Base-by-base conservation (phyloP, 23 red algal species). In the Agarophyton chilense region DNA sequence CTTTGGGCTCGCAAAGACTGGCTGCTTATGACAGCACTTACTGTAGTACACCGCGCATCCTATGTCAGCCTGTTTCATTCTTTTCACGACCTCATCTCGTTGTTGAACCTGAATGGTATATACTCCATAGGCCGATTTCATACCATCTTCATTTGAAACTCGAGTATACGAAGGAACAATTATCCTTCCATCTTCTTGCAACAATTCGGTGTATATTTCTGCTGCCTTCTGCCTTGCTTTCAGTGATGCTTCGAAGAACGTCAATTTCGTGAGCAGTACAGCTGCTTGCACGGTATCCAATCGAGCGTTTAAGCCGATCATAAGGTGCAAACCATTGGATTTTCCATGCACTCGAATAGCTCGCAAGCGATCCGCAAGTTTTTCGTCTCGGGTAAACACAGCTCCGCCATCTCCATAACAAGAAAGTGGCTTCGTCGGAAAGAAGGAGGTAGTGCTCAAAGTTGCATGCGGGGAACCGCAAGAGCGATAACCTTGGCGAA, bases 361-460 rank as follows among this genome's bases (percentile, higher is more conserved):
- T 19, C 83, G 36, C 28, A 95, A 24, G 25, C 43, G 29, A 46
- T 54, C 76, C 18, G 83, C 83, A n/a, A 95, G 49, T 41, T 77
- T 51, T 76, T 56, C 47, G 43, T 95, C 75, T 4, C 72, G 44
- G 43, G 83, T 88, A 66, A 95, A 95, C 22, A 95, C 83, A 72
- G 92, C 92, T 19, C 92, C 92, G n/a, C 92, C 92, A 75, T 95
- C 92, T 26, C 92, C 92, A 41, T 85, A 90, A 63, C 92, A 90
- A 29, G 77, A 56, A 77, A 95, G 78, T 60, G 92, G 83, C 43
- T 95, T 95, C 33, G 83, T 95, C 26, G 92, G 92, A 75, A 95
- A 95, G 70, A 95, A 95, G 40, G 70, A 81, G 17, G 92, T 95
- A 22, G 70, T 80, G 35, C 72, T 79, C 36, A 95, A 70, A 39